Evolutionary conservation across 176 grass and related monocot species (phyloP), one percentile per base, ranked within the genome.

Genomic region (Secale cereale): DNA sequence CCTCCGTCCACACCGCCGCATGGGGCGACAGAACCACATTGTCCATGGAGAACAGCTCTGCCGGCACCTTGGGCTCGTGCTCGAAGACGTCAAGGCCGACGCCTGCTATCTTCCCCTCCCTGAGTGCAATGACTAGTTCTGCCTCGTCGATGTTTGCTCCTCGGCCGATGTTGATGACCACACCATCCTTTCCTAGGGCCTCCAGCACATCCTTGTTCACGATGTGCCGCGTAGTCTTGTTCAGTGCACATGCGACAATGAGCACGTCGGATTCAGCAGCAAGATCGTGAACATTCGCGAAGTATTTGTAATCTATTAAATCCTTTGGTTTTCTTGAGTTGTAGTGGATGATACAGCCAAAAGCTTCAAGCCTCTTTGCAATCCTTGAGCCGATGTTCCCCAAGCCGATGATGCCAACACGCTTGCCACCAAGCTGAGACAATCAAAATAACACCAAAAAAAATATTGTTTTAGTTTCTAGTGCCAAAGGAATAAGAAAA

Each of bases 391-490:
- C 93, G 17, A 94, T 90, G 69, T 80, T 94, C 3, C 93, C 93
- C 11, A 94, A 41, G 1, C 93, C 93, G 27, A 95, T 85, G 70
- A 92, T 95, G 15, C 93, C 90, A 1, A 92, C 79, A 30, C 79
- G 83, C 77, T 88, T 95, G 54, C 90, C 85, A 26, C 93, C 56
- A 4, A 92, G 28, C 93, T 90, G 85, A 75, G 16, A 75, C 7
- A 31, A 78, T 10, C n/a, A 61, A 78, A 61, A 46, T 31, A 31
- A 2, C 72, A 75, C 1, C 27, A 48, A 19, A 17, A 10, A 10
- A 11, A 10, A 19, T 52, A 54, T 20, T 10, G 10, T 69, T 50
- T 17, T 10, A 15, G 45, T 48, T 28, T 30, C 20, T 52, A 74
- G 71, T 50, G 14, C 15, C 7, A 28, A 74, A 19, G 23, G 23